These are phyloP conservation scores for Aspergillus brasiliensis DNA, from an alignment of 2,329 filamentous ascomycete species.

Conservation along the genomic window DNA sequence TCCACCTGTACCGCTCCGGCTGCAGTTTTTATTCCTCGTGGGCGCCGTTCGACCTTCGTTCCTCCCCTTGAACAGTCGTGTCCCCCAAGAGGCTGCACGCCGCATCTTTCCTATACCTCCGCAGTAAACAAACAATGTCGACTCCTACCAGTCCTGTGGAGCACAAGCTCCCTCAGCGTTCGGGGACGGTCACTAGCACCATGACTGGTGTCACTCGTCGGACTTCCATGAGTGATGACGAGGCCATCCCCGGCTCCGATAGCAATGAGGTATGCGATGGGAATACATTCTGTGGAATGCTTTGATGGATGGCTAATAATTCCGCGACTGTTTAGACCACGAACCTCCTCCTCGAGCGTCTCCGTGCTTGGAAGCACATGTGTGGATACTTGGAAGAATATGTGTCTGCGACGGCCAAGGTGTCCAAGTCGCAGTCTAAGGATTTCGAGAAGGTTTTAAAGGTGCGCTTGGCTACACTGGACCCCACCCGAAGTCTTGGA, in stretches of 20 bases:
- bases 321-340: constrained; percentile 59
- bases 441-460: constrained; percentile 96
- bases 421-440: constrained; percentile 81
- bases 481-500: neutral
- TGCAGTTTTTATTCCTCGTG: constrained; percentile 7
- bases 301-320: neutral
- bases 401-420: constrained; percentile 79
- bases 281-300: neutral
- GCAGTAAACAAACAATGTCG: constrained; percentile 25
- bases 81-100: neutral
- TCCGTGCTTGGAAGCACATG: constrained; percentile 95
- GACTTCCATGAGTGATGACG: constrained; percentile 42
- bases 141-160: constrained; percentile 32
- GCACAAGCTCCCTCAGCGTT: constrained; percentile 36
- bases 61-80: neutral
- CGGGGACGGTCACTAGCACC: constrained; percentile 35
- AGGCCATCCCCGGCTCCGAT: constrained; percentile 44
- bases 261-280: constrained; percentile 41
- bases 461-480: constrained; percentile 46
- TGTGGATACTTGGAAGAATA: constrained; percentile 91
- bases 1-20: constrained; percentile 6
- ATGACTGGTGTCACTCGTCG: constrained; percentile 33
- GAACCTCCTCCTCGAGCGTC: constrained; percentile 79
- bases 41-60: neutral
- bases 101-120: neutral